Percentiles rank a stretch among this genome's conserved stretches.
Conservation (phyloP, 23 red algal species). For the Gracilaria caudata region DNA sequence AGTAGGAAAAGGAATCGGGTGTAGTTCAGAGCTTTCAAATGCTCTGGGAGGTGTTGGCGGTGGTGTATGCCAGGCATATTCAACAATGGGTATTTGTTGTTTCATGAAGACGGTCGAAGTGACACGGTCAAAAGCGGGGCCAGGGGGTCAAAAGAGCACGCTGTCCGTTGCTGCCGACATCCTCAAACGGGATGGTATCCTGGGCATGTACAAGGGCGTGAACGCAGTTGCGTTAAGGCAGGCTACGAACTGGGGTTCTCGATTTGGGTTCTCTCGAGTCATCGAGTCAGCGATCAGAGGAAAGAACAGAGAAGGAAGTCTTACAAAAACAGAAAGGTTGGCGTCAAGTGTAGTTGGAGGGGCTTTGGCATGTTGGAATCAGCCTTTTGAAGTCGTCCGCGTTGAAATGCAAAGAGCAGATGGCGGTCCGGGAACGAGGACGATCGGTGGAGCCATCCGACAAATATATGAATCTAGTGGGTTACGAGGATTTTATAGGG, state of each 20-base stretch:
- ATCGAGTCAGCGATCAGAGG: constrained; percentile 69
- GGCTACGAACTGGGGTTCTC: constrained; percentile 91
- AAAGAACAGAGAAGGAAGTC: constrained; percentile 55
- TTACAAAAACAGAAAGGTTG: constrained; percentile 62
- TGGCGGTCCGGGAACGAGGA: constrained; percentile 33
- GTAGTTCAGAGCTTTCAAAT: constrained; percentile 43
- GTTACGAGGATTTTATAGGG: constrained; percentile 87
- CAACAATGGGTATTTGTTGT: constrained; percentile 89
- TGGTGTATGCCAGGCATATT: constrained; percentile 87
- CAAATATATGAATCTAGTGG: constrained; percentile 88
- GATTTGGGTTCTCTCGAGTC: constrained; percentile 82
- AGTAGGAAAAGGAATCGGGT: constrained; percentile 16
- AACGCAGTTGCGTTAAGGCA: constrained; percentile 92
- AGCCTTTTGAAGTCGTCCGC: constrained; percentile 88
- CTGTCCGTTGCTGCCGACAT: constrained; percentile 52
- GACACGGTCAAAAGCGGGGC: constrained; percentile 61
- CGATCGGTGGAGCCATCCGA: constrained; percentile 67
- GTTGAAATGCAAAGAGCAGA: constrained; percentile 88
- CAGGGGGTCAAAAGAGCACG: constrained; percentile 33
- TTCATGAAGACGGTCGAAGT: constrained; percentile 96
- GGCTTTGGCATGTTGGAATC: constrained; percentile 91
- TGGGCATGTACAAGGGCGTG: constrained; percentile 84
- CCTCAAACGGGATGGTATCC: constrained; percentile 59
- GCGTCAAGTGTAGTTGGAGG: constrained; percentile 82
- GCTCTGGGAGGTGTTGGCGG: constrained; percentile 83